Base-by-base conservation (phyloP, 768 basidiomycete genomes). In the Dictyophora rubrovolvata region DNA sequence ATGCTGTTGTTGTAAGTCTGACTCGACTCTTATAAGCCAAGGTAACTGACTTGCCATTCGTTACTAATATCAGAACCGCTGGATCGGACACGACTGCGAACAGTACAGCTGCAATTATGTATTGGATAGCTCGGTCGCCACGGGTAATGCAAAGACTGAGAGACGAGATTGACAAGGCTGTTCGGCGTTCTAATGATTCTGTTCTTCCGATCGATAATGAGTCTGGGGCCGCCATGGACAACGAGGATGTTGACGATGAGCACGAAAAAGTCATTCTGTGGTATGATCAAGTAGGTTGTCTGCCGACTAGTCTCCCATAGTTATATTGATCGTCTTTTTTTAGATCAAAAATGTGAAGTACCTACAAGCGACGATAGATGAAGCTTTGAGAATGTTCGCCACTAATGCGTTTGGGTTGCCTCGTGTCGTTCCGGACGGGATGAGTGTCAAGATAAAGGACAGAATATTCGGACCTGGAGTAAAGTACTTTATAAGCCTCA, bases 391-490 rank as follows among this genome's bases (percentile, higher is more conserved):
- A 0, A 61, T 70, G 22, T 69, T 71, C 59, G 71, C 71, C 9
- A 72, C 72, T 21, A 70, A 69, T 18, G 72, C 72, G 2, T 71
- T 74, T 23, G 74, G 73, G 3, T 64, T 74, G 1, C 72, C 69
- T 20, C 65, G 74, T 21, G 49, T 65, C 18, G 72, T 70, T 11
- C 71, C 72, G 21, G 56, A 56, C n/a, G 67, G 69, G 48, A 48
- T 33, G 50, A 50, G 60, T 63, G 28, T 63, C 63, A 28, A 63
- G 1, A 65, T 65, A 52, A 60, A 14, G 68, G 69, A 46, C 52
- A 62, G 42, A 64, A 64, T 60, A 67, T 74, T 64, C 66, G 69
- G 53, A 56, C 63, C 57, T 20, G 73, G 73, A 9, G 55, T 56
- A 22, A 56, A 42, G 35, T n/a, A 11, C 1, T 21, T 56, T 49